These are phyloP conservation scores for Cutaneotrichosporon mucoides DNA, from an alignment of 1,284 basidiomycete genomes.

Conservation along the genomic window DNA sequence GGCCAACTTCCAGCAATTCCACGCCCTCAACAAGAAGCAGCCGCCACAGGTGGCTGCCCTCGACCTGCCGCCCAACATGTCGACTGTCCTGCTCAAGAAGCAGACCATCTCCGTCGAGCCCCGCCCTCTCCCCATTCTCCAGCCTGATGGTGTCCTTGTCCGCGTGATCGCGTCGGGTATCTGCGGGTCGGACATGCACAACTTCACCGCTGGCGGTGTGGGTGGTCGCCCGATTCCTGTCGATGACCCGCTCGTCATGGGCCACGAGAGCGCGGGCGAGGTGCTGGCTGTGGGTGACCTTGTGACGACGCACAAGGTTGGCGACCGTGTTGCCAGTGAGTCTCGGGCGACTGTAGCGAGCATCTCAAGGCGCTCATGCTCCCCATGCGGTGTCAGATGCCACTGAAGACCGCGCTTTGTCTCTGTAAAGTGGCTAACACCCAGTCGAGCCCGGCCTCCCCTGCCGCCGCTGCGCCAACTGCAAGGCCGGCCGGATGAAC, in stretches of 20 bases:
- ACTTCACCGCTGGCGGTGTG: conserved; percentile 42
- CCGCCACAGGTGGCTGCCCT: conserved; percentile 34
- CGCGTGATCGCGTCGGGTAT: conserved; percentile 42
- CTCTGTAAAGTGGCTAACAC: too few species aligned
- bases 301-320: conserved; percentile 44
- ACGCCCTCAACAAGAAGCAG: conserved; percentile 29
- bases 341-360: neutral
- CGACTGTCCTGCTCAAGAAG: conserved; percentile 40
- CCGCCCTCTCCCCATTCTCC: conserved; percentile 38
- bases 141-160: conserved; percentile 45
- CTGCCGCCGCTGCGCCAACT: conserved; percentile 48
- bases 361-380: too few species aligned
- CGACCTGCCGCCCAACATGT: conserved; percentile 34
- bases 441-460: conserved; percentile 59
- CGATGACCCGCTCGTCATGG: conserved; percentile 44
- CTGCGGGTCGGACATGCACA: conserved; percentile 45
- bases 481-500: conserved; percentile 71
- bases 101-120: conserved; percentile 31
- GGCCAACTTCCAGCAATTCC: conserved; percentile 26
- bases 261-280: conserved; percentile 47
- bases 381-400: too few species aligned
- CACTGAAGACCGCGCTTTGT: too few species aligned
- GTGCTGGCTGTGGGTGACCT: conserved; percentile 45
- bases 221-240: conserved; percentile 39
- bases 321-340: conserved; percentile 53